Evolutionary conservation across 495 filamentous ascomycete genomes (phyloP), one percentile per base, ranked within the genome.

Genomic region (Lentithecium fluviatile): DNA sequence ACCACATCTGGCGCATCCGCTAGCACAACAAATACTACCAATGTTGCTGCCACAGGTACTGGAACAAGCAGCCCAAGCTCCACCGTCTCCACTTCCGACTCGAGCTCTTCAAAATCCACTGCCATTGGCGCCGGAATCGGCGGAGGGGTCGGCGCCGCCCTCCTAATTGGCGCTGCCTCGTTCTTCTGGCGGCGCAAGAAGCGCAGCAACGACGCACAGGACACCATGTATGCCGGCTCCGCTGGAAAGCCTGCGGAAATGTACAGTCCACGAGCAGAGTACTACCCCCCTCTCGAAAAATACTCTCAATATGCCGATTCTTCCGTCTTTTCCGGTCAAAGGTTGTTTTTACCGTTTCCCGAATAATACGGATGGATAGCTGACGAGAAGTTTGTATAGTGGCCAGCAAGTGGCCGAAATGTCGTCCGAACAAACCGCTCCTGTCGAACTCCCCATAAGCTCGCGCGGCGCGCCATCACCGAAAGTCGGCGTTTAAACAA

Each of bases 51-150:
- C 29, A 32, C 29, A n/a, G n/a, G n/a, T n/a, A n/a, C n/a, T n/a
- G n/a, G n/a, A n/a, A n/a, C n/a, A n/a, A n/a, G n/a, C 10, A 32
- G 4, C 29, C 29, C 29, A 32, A 10, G 29, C 4, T 32, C 29
- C 29, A 32, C 10, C 29, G 10, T 32, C 29, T 10, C 29, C 29
- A 32, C 29, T 10, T 32, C 29, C 4, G 29, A 32, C 3, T 32
- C 29, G 21, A 40, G 15, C 20, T 32, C 46, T 1, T 26, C 60
- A 17, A 57, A 52, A 2, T 11, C 21, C 2, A 57, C 60, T 2
- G 60, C 60, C 6, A 64, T 64, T 19, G 60, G 60, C 12, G 60
- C 45, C 13, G 60, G 60, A 12, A 46, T 64, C n/a, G 60, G 45
- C 34, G 46, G 57, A 24, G 53, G 53, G 4, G 25, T 64, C 8